Conservation (phyloP, 495 filamentous ascomycete species). For the Penicillium antarcticum region DNA sequence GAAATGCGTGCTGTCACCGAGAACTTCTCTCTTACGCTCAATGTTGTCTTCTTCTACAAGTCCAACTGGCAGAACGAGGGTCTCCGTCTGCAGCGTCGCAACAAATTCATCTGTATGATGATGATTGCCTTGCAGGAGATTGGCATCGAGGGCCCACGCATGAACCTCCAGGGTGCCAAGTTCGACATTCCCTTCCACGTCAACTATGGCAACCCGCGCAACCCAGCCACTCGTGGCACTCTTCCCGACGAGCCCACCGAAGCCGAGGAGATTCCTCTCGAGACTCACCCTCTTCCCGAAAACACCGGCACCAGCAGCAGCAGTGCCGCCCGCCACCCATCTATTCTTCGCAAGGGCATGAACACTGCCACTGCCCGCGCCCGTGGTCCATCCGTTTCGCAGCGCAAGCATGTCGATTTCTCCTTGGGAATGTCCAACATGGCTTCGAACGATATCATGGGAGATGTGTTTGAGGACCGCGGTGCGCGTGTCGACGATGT, state of each 20-base stretch:
- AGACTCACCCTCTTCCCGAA: slow-evolving; percentile 19
- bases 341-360: slow-evolving; percentile 53
- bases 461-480: slow-evolving; percentile 65
- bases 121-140: slow-evolving; percentile 84
- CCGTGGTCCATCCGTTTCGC: slow-evolving; percentile 53
- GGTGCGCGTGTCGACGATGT: slow-evolving; percentile 33
- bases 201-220: slow-evolving; percentile 33
- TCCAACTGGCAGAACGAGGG: slow-evolving; percentile 93
- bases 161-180: slow-evolving; percentile 66
- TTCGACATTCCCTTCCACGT: slow-evolving; percentile 59
- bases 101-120: slow-evolving; percentile 92
- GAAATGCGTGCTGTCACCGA: slow-evolving; percentile 70
- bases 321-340: slow-evolving; percentile 36
- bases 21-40: slow-evolving; percentile 74
- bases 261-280: slow-evolving; percentile 11
- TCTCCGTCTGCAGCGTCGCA: slow-evolving; percentile 81
- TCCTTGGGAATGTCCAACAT: slow-evolving; percentile 66
- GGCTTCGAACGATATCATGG: slow-evolving; percentile 57
- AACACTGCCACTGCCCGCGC: slow-evolving; percentile 40
- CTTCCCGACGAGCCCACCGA: slow-evolving; percentile 12
- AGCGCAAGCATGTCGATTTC: slow-evolving; percentile 70
- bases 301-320: slow-evolving; percentile 25
- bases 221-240: slow-evolving; percentile 7
- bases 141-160: slow-evolving; percentile 82
- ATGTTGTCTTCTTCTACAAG: slow-evolving; percentile 98